Conservation (phyloP, 441 rosid species). For the Erodium moschatum region DNA sequence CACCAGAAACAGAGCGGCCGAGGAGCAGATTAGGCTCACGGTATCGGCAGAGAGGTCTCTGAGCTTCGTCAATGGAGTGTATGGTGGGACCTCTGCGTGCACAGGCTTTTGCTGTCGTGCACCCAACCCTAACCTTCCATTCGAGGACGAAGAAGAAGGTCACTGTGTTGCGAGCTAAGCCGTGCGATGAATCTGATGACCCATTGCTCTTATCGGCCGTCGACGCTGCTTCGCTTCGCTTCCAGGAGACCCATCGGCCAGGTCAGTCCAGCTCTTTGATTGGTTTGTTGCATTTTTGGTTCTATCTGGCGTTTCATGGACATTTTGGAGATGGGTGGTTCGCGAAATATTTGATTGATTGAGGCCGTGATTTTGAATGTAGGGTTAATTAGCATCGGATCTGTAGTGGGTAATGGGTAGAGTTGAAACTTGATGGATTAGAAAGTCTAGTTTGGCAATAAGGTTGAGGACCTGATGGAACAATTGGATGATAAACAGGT, state of each 20-base stretch:
- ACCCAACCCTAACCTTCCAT: slow-evolving; percentile 13
- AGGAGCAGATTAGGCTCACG: not conserved
- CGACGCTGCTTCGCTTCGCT: slow-evolving; percentile 62
- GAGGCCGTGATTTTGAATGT: not conserved
- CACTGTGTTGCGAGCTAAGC: slow-evolving; percentile 29
- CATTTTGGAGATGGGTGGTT: too few species aligned
- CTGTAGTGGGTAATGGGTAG: too few species aligned
- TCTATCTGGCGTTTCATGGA: too few species aligned
- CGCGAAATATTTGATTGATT: too few species aligned
- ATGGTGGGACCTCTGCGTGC: not conserved
- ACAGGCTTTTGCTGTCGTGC: not conserved
- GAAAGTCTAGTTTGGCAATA: too few species aligned
- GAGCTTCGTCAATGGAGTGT: not conserved
- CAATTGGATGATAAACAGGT: too few species aligned
- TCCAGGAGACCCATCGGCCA: slow-evolving; percentile 65
- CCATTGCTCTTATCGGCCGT: slow-evolving; percentile 54
- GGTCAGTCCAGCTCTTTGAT: slow-evolving; percentile 24
- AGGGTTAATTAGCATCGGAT: not conserved
- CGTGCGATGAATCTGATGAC: slow-evolving; percentile 40
- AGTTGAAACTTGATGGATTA: too few species aligned
- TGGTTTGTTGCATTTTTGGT: not conserved
- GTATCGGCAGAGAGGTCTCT: not conserved
- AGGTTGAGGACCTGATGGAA: too few species aligned
- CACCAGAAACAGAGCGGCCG: not conserved
- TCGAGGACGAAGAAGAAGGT: slow-evolving; percentile 22